Evolutionary conservation across 768 basidiomycete genomes (phyloP), one percentile per base, ranked within the genome.

Genomic region (Termitomyces sp.): DNA sequence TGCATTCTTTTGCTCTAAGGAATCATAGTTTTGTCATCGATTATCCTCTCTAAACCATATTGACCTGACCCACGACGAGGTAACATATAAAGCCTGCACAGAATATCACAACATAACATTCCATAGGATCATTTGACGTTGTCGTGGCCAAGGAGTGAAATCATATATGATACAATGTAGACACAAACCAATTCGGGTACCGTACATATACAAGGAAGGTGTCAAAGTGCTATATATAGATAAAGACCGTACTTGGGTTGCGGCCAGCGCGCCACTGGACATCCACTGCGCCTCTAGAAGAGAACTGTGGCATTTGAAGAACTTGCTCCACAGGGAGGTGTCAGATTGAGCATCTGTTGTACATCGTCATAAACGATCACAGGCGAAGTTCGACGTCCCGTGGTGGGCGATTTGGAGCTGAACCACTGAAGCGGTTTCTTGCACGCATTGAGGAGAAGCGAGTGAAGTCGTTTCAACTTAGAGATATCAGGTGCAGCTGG

Each of bases 371-470:
- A 35, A n/a, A 50, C 17, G 12, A 38, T 27, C 11, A 38, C 17
- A 50, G 23, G 35, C 27, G 49, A 50, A 38, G 23, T 48, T 34
- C 25, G 57, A 12, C 31, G 45, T 48, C 32, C 37, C 4, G 45
- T 43, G 16, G 19, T 29, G 40, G 59, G 45, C 25, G 55, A 49
- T 5, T 8, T 53, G 27, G 38, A 34, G 5, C 40, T 45, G 7
- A 60, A 27, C 59, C 59, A 53, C 2, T 35, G 45, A 10, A 57
- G 34, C 16, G 55, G 56, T 16, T 38, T 60, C 51, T 57, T 57
- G 45, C 31, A 48, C 21, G 35, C 52, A 19, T 49, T 45, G 29
- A 57, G 46, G 21, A 60, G 35, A 10, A 51, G 50, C 17, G 56
- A 31, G 23, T 42, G 44, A 10, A 37, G 27, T 43, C 27, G 59